Evolutionary conservation across 73 alveolate species (phyloP).

Genomic region (Loxodes magnus): DNA sequence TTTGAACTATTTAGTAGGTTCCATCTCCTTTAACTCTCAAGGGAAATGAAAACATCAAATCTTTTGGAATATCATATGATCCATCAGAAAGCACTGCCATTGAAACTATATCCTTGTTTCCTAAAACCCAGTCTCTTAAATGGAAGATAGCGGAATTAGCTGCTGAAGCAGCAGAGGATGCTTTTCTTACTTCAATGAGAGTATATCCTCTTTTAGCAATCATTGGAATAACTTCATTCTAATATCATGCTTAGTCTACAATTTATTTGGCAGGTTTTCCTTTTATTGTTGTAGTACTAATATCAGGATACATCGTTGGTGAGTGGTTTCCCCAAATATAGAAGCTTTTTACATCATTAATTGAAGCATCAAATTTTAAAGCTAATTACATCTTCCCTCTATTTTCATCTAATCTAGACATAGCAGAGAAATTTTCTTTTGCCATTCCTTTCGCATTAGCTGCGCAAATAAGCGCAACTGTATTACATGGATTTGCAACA

Average conservation of each 20-base stretch:
- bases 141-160: constrained; percentile 96
- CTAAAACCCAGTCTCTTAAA: constrained; percentile 95
- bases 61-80: too few species aligned
- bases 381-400: constrained; percentile 88
- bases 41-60: too few species aligned
- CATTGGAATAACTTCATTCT: constrained; percentile 70
- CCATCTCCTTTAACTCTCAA: too few species aligned
- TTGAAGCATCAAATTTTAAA: constrained; percentile 58
- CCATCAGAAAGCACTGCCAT: constrained; percentile 83
- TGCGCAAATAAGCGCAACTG: constrained; percentile 84
- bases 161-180: constrained; percentile 94
- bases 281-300: constrained; percentile 47
- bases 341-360: constrained; percentile 58
- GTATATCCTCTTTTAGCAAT: constrained; percentile 96
- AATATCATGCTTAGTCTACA: constrained; percentile 29
- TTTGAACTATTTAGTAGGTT: too few species aligned
- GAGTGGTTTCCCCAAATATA: constrained; percentile 97
- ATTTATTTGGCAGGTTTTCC: constrained; percentile 41
- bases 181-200: constrained; percentile 78
- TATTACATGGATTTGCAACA: constrained; percentile 98
- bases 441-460: constrained; percentile 81
- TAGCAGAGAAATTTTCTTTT: constrained; percentile 89
- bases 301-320: constrained; percentile 89
- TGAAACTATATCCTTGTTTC: constrained; percentile 75
- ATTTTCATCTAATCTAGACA: constrained; percentile 97